Base-by-base conservation (phyloP, 2,329 filamentous ascomycete genomes). In the Xylogone sp. region DNA sequence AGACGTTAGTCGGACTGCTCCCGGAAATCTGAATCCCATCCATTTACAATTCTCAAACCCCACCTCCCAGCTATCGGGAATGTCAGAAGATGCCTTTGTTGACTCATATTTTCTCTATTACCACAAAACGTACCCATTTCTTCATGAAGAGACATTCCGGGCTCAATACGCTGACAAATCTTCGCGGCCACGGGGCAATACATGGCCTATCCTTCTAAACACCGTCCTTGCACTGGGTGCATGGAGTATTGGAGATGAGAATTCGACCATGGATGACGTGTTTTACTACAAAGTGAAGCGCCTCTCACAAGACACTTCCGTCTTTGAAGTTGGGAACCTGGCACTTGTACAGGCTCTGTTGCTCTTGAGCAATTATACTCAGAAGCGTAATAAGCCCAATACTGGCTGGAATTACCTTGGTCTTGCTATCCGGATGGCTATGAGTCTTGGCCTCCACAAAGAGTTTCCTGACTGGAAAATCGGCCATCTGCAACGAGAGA, bases 401-500 rank as follows among this genome's bases (percentile, higher is more conserved):
- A 76, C 73, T 0, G 73, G 74, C 6, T 76, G 72, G 50, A 76
- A 75, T 52, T 74, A 74, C 43, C 66, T 75, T 21, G 75, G 74
- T 2, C 68, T 76, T 16, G 75, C 74, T 3, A 67, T 70, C 4
- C 66, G 73, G n/a, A 71, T 76, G 67, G 74, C 74, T 1, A 65
- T 76, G 12, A 73, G 74, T 1, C 57, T 77, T 16, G 74, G 75
- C 0, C 65, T 77, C 0, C 73, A 77, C 54, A 68, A 70, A 8
- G 74, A 77, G 52, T 60, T 71, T 9, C 63, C 65, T 1, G 64
- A 62, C 16, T 66, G 63, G 63, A 56, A 63, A 24, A 65, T 66
- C 46, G 63, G 58, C 31, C 56, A 64, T 9, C 60, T 69, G 13
- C 65, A 67, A 42, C 62, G 65, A 22, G 69, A 71, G 50, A 68